Conservation (phyloP, 768 basidiomycete genomes). For the Suillus lakei region DNA sequence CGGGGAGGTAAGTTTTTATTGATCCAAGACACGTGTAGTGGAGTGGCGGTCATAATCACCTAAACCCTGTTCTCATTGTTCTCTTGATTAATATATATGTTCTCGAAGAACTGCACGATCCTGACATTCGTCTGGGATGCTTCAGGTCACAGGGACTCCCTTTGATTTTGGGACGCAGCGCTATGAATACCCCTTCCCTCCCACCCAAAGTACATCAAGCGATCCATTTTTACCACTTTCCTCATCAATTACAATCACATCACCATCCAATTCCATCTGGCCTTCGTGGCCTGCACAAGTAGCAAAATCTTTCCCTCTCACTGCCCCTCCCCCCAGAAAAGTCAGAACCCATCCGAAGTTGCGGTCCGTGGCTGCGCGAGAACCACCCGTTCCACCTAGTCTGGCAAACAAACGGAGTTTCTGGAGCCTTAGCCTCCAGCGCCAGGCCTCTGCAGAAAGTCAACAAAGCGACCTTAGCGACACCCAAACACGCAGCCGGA, state of each 20-base stretch:
- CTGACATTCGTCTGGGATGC: conserved; percentile 7
- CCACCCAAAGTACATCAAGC: conserved; percentile 32
- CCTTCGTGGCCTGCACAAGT: conserved; percentile 33
- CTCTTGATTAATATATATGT: conserved; percentile 9
- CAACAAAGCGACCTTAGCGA: conserved; percentile 33
- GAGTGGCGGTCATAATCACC: conserved; percentile 11
- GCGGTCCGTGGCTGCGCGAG: conserved; percentile 29
- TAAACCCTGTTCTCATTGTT: conserved; percentile 9
- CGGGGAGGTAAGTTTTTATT: conserved; percentile 31
- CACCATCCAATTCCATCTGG: conserved; percentile 28
- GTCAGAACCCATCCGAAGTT: conserved; percentile 35
- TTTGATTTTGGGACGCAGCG: conserved; percentile 38
- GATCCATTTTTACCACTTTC: conserved; percentile 31
- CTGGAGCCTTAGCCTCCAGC: conserved; percentile 23
- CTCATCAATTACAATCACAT: conserved; percentile 19
- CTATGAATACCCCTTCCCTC: conserved; percentile 38
- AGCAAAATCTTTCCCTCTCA: conserved; percentile 36
- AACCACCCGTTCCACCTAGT: conserved; percentile 37
- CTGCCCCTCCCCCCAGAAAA: conserved; percentile 31
- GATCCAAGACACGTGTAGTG: conserved; percentile 9
- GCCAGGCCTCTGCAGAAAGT: conserved; percentile 35
- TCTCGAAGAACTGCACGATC: conserved; percentile 7
- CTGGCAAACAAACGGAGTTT: conserved; percentile 33
- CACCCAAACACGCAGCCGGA: conserved; percentile 15
- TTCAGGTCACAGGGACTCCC: conserved; percentile 37